Evolutionary conservation across 108 stramenopile genomes (phyloP), one percentile per base, ranked within the genome.

Genomic region (Fragilaria crotonensis): DNA sequence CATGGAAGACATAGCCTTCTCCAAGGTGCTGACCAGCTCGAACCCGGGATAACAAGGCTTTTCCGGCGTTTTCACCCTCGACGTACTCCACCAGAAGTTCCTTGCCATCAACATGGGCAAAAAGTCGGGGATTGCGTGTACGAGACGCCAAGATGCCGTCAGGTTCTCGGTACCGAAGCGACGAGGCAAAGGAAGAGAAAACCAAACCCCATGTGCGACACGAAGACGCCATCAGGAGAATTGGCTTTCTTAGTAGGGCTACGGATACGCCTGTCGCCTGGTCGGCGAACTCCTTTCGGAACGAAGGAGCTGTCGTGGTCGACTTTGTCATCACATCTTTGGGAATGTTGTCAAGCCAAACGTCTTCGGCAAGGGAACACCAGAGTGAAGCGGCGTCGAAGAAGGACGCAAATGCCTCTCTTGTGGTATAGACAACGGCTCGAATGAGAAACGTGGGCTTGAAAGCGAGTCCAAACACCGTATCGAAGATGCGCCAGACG

Each of bases 1-100:
- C 64, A 57, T 83, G 77, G 45, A 50, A 74, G 21, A 83, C 47
- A 58, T 79, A 83, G 31, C 82, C 82, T 64, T 83, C 82, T 30
- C 66, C 73, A 30, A 83, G 69, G 66, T 79, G 72, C 19, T 61
- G 33, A 21, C 82, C 82, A 59, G 61, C 59, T 25, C 76, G 68
- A 26, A 83, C 78, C 22, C 78, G 68, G 19, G 78, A 79, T 41
- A 83, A 45, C 21, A 79, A 54, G 4, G 82, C 75, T 52, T 72
- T 78, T 19, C 82, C 82, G 22, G 75, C 67, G 59, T 83, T 83
- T 57, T 71, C 73, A n/a, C 82, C 82, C 45, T 83, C 75, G 3
- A 71, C 73, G 33, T 83, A 83, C 52, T 83, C 78, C 2, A 83
- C 78, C 1, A 83, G 65, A 0, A 83, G 51, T 41, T 83, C 82